Base-by-base conservation (phyloP, 202 grass and related monocot species). In the Miscanthus sacchariflorus region DNA sequence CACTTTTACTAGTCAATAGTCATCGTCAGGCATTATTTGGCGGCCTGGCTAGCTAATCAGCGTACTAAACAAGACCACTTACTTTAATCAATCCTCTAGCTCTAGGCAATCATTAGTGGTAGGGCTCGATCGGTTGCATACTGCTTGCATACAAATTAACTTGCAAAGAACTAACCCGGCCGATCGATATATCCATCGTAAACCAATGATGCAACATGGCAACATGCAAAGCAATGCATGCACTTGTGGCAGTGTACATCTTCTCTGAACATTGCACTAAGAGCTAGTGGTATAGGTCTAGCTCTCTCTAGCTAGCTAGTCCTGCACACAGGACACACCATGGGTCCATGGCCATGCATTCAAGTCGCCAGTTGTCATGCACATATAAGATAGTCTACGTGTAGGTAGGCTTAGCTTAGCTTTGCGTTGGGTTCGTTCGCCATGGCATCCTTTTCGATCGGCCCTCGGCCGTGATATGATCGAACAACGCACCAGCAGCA, bases 401-500 rank as follows among this genome's bases (percentile, higher is more conserved):
- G 25, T 66, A 28, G 59, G 2, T 12, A 49, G 72, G 39, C 33
- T 65, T 65, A 40, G 36, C 54, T 25, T 23, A 11, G 56, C 46
- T 43, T 30, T 82, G 24, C 27, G 11, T 42, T 78, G 39, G 65
- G 63, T 78, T 39, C 38, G 39, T 42, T 56, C 19, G 63, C 30
- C 63, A 38, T 13, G 33, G n/a, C 63, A 86, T 58, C 49, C 5
- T 74, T 84, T 74, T 84, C 81, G 27, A 30, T 12, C 21, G n/a
- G n/a, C n/a, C 59, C 1, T 9, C 1, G 30, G 4, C 19, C 19
- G 59, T 33, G 39, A 74, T 65, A 6, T 42, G 43, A 44, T 44
- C 65, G 25, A 15, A 48, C 72, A 35, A 74, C 42, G 70, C 81
- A 44, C 48, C 67, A 25, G 9, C 78, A 2, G 21, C 78, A 2